phyloP scores from a whole-genome alignment of 768 basidiomycete species.

The Macrolepiota fuliginosa region DNA sequence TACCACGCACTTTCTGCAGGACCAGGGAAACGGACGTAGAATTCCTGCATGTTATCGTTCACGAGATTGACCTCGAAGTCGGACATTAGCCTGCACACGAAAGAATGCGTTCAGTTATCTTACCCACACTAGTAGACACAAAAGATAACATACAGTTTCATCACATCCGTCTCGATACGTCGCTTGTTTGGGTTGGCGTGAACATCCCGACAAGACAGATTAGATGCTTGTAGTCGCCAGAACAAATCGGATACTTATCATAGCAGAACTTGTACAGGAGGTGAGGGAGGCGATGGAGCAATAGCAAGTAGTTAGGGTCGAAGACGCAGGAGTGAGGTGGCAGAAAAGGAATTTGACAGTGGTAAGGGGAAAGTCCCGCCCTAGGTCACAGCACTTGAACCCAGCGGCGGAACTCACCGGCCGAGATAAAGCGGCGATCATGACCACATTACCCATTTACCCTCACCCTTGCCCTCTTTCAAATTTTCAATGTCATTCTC shows the following conservation, averaged over 20 bases:
- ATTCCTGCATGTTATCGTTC: conserved; percentile 99
- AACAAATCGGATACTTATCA: conserved; percentile 15
- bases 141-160: conserved; percentile 82
- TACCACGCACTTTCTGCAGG: conserved; percentile 86
- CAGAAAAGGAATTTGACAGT: background rate
- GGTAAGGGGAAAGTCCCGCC: conserved; percentile 5
- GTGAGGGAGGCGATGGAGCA: background rate
- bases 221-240: background rate
- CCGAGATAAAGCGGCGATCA: conserved; percentile 8
- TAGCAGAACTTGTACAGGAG: background rate
- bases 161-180: conserved; percentile 98
- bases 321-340: background rate
- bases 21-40: conserved; percentile 94
- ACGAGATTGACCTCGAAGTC: conserved; percentile 98
- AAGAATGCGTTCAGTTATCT: conserved; percentile 1
- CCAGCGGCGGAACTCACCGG: conserved; percentile 12
- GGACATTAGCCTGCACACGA: conserved; percentile 79
- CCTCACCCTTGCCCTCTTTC: background rate
- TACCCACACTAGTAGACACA: background rate
- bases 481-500: background rate
- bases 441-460: background rate
- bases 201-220: conserved; percentile 23
- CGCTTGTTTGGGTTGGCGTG: conserved; percentile 85
- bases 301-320: background rate
- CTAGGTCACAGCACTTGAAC: conserved; percentile 5